Conservation (phyloP, 2,329 filamentous ascomycete species). For the Aspergillus versicolor region DNA sequence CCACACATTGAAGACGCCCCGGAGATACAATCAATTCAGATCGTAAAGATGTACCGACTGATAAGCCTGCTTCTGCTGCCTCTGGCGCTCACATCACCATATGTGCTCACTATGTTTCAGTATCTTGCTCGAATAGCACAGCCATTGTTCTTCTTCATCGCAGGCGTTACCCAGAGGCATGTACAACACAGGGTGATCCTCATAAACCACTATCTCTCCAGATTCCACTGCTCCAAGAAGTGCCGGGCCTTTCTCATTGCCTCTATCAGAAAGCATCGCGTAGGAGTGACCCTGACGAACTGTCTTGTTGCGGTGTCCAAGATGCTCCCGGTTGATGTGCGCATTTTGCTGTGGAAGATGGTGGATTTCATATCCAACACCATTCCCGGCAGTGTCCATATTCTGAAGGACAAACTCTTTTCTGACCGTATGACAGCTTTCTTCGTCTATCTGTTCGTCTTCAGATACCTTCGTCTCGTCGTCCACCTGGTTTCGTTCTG, state of each 20-base stretch:
- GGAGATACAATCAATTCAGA: background rate
- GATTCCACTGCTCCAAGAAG: background rate
- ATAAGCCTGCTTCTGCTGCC: background rate
- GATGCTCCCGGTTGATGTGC: too few relatives aligned
- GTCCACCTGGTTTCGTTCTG: conserved; percentile 45
- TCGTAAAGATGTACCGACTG: background rate
- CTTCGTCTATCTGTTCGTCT: conserved; percentile 35
- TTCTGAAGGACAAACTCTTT: background rate
- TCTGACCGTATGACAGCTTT: background rate
- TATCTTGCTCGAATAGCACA: background rate
- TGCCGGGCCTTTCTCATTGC: background rate
- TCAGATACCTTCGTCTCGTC: conserved; percentile 50
- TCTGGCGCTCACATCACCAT: conserved; percentile 3
- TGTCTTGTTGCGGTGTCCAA: background rate
- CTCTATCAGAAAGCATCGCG: background rate
- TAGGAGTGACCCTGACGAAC: background rate
- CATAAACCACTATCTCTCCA: background rate
- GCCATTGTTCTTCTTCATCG: background rate
- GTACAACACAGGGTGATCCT: background rate
- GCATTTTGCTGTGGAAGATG: too few relatives aligned
- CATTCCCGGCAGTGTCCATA: background rate
- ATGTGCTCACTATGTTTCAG: background rate
- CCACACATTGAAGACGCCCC: background rate
- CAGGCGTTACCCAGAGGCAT: background rate
- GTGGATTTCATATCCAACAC: too few relatives aligned